Conservation (phyloP, 345 rosid genomes). For the Corymbia maculata region DNA sequence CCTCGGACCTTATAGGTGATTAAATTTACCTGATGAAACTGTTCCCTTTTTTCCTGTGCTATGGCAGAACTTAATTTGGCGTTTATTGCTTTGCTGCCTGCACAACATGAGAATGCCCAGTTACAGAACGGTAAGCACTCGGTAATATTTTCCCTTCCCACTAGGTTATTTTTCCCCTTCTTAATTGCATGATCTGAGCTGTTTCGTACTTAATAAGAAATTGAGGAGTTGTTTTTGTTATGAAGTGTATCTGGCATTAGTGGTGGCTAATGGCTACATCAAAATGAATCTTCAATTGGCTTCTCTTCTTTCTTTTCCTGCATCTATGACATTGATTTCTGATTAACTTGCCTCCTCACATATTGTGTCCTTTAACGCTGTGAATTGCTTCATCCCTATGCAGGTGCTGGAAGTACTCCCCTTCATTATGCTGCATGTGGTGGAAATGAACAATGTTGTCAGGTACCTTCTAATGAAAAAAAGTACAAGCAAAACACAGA, state of each 20-base stretch:
- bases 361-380: neutral
- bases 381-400: neutral
- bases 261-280: neutral
- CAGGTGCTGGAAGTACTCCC: conserved; percentile 92
- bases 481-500: neutral
- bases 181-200: neutral
- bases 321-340: neutral
- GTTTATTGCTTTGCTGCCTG: neutral
- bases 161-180: neutral
- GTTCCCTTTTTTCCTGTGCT: neutral
- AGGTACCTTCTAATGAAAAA: conserved; percentile 19
- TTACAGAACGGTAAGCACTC: neutral
- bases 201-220: neutral
- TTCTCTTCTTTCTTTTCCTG: neutral
- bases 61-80: neutral
- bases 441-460: conserved; percentile 82
- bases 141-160: neutral
- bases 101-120: neutral
- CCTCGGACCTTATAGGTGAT: conserved; percentile 87
- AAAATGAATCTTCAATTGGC: neutral
- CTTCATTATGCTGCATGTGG: conserved; percentile 92
- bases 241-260: neutral
- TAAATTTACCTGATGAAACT: neutral
- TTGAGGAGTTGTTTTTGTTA: neutral
- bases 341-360: neutral